Conservation (phyloP, 371 early-diverging fungal genomes). For the Lichtheimia ramosa region DNA sequence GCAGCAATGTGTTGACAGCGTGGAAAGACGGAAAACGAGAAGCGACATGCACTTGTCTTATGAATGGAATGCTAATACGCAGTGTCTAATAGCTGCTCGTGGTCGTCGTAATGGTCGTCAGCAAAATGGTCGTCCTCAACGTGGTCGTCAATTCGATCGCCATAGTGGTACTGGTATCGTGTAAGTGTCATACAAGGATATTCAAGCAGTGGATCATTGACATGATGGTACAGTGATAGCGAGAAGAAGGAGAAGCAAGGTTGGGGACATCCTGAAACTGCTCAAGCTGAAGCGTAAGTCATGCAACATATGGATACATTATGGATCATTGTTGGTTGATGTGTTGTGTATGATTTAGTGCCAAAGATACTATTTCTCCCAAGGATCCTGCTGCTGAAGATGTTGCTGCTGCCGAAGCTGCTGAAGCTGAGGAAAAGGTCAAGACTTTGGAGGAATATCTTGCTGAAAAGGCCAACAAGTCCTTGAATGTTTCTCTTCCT, state of each 20-base stretch:
- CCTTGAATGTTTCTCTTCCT: constrained; percentile 63
- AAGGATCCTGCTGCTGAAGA: constrained; percentile 50
- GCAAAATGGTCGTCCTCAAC: constrained; percentile 47
- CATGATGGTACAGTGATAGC: constrained; percentile 48
- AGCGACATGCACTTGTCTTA: not conserved
- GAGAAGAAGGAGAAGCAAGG: constrained; percentile 85
- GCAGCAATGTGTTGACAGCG: no score
- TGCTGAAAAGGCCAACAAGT: constrained; percentile 69
- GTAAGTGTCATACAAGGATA: constrained; percentile 29
- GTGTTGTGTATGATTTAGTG: constrained; percentile 17
- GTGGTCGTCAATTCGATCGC: constrained; percentile 78
- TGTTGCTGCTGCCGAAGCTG: constrained; percentile 23
- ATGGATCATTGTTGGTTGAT: not conserved
- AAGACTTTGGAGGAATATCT: constrained; percentile 83
- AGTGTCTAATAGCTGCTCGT: constrained; percentile 10
- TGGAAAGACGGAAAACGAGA: not conserved
- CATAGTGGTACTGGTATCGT: constrained; percentile 73
- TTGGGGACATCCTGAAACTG: constrained; percentile 69
- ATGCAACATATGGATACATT: not conserved
- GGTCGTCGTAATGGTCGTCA: constrained; percentile 52
- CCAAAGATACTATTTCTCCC: constrained; percentile 31
- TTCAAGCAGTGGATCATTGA: not conserved
- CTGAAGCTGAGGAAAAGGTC: constrained; percentile 69
- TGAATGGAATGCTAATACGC: not conserved
- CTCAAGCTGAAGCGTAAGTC: constrained; percentile 48